Evolutionary conservation across 129 eudicot species (phyloP).

Genomic region (Cynara cardunculus): DNA sequence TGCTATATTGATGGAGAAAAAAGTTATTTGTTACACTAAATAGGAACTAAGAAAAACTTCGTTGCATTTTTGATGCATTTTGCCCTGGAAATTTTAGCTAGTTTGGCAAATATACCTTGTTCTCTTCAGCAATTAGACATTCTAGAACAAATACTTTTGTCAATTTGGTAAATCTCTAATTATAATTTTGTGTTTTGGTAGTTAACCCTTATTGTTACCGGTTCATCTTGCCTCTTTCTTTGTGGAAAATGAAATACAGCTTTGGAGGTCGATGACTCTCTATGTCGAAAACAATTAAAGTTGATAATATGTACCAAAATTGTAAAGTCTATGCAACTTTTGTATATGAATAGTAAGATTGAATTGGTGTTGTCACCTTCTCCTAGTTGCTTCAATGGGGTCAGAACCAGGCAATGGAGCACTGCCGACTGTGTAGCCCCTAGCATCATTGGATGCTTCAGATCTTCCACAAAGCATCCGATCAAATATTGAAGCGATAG

Average conservation of each 20-base stretch:
- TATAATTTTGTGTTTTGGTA: not conserved
- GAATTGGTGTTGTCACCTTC: conserved; percentile 60
- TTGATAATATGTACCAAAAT: not conserved
- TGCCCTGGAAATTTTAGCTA: not conserved
- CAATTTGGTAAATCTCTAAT: not conserved
- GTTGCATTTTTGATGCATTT: not conserved
- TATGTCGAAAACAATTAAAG: not conserved
- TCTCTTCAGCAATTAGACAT: not conserved
- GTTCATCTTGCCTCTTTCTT: not conserved
- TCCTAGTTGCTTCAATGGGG: conserved; percentile 87
- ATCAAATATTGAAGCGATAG: conserved; percentile 69
- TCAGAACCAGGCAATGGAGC: conserved; percentile 89
- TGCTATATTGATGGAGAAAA: not conserved
- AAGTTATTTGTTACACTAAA: not conserved
- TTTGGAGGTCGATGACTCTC: not conserved
- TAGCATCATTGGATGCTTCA: conserved; percentile 47
- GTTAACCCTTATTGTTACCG: not conserved
- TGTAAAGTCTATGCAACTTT: not conserved
- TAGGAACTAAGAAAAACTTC: not conserved
- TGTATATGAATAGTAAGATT: conserved; percentile 13
- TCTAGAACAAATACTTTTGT: not conserved
- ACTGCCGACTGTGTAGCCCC: conserved; percentile 56
- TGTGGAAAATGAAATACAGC: not conserved
- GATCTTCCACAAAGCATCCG: conserved; percentile 90
- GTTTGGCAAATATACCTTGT: not conserved